Base-by-base conservation (phyloP, 768 basidiomycete genomes). In the Pulveroboletus sp. region DNA sequence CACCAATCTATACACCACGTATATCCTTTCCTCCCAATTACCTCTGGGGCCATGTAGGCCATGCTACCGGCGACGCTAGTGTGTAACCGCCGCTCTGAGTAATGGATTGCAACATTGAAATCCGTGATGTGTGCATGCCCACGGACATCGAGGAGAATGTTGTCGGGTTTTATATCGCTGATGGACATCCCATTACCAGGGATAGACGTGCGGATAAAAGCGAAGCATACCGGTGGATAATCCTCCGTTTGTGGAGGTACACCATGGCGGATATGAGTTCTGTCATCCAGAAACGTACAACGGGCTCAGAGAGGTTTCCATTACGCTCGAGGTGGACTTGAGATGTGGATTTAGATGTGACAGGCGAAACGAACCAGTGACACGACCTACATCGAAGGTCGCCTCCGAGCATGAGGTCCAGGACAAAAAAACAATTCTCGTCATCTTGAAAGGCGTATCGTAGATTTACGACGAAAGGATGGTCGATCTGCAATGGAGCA, bases 41-140 rank as follows among this genome's bases (percentile, higher is more conserved):
- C 87, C 68, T 99, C 93, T 0, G 95, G 94, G 9, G 94, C 94
- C 96, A 99, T 99, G 72, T 99, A 99, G 0, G 96, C 95, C 92
- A 99, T 94, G 62, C 90, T 93, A 4, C 96, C 96, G 7, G 96
- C 95, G 14, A 99, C 89, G 52, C 90, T 92, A 0, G 90, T 93
- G 68, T 98, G 86, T 53, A 88, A 62, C 32, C 94, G 80, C 46
- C 86, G 78, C 52, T 91, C 89, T 10, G 94, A 95, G 66, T 93
- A 97, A 68, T 98, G 95, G 8, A 98, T 95, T 21, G 95, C 96
- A 57, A 99, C 93, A 63, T 99, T 99, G 74, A 99, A 96, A 71
- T 99, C 96, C 8, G 96, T 98, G 60, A 99, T 75, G 64, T 98
- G 95, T 1, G 91, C 95, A 64, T 99, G 94, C 0, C 96, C 96